Evolutionary conservation across 2,329 filamentous ascomycete genomes (phyloP).

Genomic region (Paramyrothecium sp.): DNA sequence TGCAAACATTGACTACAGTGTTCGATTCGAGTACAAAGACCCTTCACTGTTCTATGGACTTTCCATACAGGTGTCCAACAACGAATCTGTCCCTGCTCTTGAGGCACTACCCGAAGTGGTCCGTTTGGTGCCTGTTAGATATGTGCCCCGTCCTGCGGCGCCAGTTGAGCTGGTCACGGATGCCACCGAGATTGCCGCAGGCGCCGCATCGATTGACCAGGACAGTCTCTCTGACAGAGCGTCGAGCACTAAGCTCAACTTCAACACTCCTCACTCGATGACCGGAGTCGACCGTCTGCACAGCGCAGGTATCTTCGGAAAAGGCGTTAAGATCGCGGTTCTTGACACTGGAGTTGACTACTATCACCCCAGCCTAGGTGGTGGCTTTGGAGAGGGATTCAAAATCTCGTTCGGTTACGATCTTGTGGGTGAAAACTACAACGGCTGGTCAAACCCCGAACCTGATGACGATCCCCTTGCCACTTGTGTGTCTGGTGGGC

Average conservation of each 20-base stretch:
- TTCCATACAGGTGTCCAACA: not conserved
- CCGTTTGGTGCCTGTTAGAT: not conserved
- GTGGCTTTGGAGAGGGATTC: not conserved
- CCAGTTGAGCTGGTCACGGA: no score
- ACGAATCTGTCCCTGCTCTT: not conserved
- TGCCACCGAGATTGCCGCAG: not conserved
- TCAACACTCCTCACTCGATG: not conserved
- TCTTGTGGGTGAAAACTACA: not conserved
- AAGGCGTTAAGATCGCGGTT: conserved; percentile 4
- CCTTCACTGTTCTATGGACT: not conserved
- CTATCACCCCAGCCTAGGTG: not conserved
- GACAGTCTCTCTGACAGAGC: not conserved
- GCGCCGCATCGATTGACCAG: not conserved
- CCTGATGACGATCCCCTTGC: not conserved
- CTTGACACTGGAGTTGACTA: conserved; percentile 20
- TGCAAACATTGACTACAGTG: not conserved
- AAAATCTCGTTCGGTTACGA: not conserved
- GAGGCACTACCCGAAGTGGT: not conserved
- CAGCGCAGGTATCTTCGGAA: not conserved
- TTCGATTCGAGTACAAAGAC: not conserved
- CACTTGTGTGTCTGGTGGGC: not conserved
- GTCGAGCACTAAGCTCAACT: not conserved
- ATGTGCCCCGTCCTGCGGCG: not conserved
- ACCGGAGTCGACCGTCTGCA: not conserved
- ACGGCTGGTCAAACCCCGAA: not conserved